Evolutionary conservation across 73 alveolate species (phyloP).

Genomic region (Paraurostyla sp.): DNA sequence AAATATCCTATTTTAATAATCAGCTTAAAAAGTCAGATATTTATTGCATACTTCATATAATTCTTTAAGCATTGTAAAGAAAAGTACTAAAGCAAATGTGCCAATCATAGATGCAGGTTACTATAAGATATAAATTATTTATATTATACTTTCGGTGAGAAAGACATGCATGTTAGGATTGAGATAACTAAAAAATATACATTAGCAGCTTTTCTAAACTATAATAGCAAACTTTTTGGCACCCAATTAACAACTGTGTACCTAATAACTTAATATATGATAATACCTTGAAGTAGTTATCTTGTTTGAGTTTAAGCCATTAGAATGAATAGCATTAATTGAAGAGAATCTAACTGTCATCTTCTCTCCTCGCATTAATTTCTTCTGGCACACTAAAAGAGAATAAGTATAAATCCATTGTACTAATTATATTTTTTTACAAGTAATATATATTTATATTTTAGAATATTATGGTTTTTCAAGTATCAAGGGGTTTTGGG

Average conservation of each 20-base stretch:
- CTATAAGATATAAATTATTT: neutral
- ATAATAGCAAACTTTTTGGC: slow-evolving; percentile 80
- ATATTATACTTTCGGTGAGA: slow-evolving; percentile 85
- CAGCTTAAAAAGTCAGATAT: neutral
- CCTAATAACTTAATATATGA: neutral
- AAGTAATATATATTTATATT: too few relatives aligned
- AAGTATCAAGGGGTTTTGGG: too few relatives aligned
- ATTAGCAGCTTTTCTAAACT: slow-evolving; percentile 87
- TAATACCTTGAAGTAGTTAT: slow-evolving; percentile 67
- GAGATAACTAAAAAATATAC: slow-evolving; percentile 84
- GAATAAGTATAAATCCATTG: neutral
- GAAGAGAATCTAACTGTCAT: slow-evolving; percentile 33
- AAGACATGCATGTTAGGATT: slow-evolving; percentile 89
- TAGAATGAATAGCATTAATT: slow-evolving; percentile 11
- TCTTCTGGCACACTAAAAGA: neutral
- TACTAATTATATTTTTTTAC: too few relatives aligned
- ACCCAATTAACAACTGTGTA: slow-evolving; percentile 82
- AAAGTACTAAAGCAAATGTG: slow-evolving; percentile 89
- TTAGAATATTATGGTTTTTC: too few relatives aligned
- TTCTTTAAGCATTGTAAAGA: slow-evolving; percentile 97
- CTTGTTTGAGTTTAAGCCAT: slow-evolving; percentile 49
- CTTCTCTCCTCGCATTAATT: slow-evolving; percentile 26
- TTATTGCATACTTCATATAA: slow-evolving; percentile 81
- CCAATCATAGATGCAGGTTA: slow-evolving; percentile 92
- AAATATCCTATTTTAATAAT: slow-evolving; percentile 33